Percentiles rank a stretch among this genome's conserved stretches.
phyloP scores from a whole-genome alignment of 306 rosid species.

The Vigna hirtella region DNA sequence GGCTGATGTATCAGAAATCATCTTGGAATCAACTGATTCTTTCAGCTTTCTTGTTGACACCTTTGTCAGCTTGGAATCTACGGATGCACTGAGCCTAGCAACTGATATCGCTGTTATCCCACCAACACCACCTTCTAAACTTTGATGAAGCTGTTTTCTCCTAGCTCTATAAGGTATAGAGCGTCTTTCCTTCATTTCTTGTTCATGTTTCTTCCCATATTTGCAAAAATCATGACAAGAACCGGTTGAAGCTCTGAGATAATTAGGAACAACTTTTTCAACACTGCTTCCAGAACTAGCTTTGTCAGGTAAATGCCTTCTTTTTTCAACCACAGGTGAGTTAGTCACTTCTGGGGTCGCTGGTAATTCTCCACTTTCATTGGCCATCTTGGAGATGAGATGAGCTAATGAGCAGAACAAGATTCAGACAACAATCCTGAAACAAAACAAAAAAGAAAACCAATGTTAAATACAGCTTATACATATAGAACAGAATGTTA shows the following conservation, averaged over 20 bases:
- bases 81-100: slow-evolving; percentile 43
- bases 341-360: slow-evolving; percentile 41
- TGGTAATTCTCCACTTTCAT: slow-evolving; percentile 49
- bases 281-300: slow-evolving; percentile 45
- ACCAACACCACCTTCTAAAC: slow-evolving; percentile 42
- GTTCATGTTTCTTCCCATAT: slow-evolving; percentile 61
- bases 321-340: slow-evolving; percentile 46
- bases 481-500: slow-evolving; percentile 2
- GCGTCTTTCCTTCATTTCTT: slow-evolving; percentile 53
- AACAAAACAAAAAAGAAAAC: slow-evolving; percentile 35
- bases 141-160: slow-evolving; percentile 44
- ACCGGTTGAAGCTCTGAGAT: slow-evolving; percentile 83
- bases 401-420: slow-evolving; percentile 19
- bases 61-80: slow-evolving; percentile 48
- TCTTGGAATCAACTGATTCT: slow-evolving; percentile 40
- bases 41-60: slow-evolving; percentile 42
- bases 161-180: slow-evolving; percentile 49
- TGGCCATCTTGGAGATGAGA: slow-evolving; percentile 60
- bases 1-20: slow-evolving; percentile 42
- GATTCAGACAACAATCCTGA: slow-evolving; percentile 58
- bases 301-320: slow-evolving; percentile 66
- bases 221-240: slow-evolving; percentile 96
- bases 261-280: slow-evolving; percentile 59
- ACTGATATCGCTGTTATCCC: slow-evolving; percentile 36
- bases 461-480: slow-evolving; percentile 13